Conservation (phyloP, 805 yeast genomes). For the Wickerhamiella galacta region DNA sequence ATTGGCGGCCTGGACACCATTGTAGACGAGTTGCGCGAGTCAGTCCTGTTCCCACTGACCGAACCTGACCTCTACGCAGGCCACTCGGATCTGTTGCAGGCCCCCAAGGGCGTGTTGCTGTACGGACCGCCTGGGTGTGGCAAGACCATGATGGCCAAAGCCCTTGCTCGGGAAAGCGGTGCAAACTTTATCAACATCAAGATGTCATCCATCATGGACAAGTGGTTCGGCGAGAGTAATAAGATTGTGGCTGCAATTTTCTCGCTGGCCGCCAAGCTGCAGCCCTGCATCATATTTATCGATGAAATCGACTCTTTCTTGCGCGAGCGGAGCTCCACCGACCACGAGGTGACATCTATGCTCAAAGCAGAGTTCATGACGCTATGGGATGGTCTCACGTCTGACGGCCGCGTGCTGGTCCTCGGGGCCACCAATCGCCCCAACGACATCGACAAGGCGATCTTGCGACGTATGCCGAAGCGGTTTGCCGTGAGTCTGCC, state of each 20-base stretch:
- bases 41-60: slow-evolving; percentile 75
- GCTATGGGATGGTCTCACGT: slow-evolving; percentile 81
- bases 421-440: slow-evolving; percentile 93
- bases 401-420: slow-evolving; percentile 60
- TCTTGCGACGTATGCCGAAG: slow-evolving; percentile 84
- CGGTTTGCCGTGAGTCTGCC: slow-evolving; percentile 70
- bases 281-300: slow-evolving; percentile 88
- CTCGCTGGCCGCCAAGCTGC: slow-evolving; percentile 71
- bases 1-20: slow-evolving; percentile 79
- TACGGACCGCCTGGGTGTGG: slow-evolving; percentile 98
- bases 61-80: slow-evolving; percentile 32
- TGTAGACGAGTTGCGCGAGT: slow-evolving; percentile 71
- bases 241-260: slow-evolving; percentile 87
- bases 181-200: slow-evolving; percentile 83
- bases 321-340: slow-evolving; percentile 65
- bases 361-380: slow-evolving; percentile 96
- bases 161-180: slow-evolving; percentile 77
- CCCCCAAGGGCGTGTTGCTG: slow-evolving; percentile 85
- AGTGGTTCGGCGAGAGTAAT: slow-evolving; percentile 95
- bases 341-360: slow-evolving; percentile 91
- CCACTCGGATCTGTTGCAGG: slow-evolving; percentile 53
- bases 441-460: slow-evolving; percentile 80
- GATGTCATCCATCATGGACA: slow-evolving; percentile 89
- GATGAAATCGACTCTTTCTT: slow-evolving; percentile 93
- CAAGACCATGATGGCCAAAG: slow-evolving; percentile 93